Conservation (phyloP, 2,329 filamentous ascomycete species). For the Graphilbum ipis-grandicollis region DNA sequence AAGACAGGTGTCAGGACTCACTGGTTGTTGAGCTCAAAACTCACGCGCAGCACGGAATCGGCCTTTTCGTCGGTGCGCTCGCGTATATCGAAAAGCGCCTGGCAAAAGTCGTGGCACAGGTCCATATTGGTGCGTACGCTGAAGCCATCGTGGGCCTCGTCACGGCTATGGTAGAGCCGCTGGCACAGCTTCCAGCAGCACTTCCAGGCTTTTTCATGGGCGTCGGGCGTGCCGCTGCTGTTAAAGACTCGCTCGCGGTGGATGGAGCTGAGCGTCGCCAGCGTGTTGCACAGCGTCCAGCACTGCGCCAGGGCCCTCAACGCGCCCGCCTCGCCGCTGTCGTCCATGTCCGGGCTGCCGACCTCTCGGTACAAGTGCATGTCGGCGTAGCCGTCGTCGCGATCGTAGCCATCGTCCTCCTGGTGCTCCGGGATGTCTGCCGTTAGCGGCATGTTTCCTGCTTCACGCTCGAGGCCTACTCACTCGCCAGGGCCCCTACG, state of each 20-base stretch:
- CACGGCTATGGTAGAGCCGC: constrained; percentile 65
- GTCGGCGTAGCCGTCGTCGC: constrained; percentile 13
- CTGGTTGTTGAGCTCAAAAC: constrained; percentile 92
- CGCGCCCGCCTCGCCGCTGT: constrained; percentile 44
- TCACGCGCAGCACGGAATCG: constrained; percentile 79
- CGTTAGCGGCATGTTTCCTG: constrained; percentile 18
- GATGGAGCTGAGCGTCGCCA: constrained; percentile 69
- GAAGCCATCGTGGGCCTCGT: constrained; percentile 48
- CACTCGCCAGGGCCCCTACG: constrained; percentile 64
- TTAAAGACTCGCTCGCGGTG: constrained; percentile 67
- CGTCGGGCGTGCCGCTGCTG: constrained; percentile 54
- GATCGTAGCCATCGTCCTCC: constrained; percentile 24
- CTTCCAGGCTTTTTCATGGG: constrained; percentile 81
- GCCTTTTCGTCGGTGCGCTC: constrained; percentile 59
- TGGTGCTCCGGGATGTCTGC: constrained; percentile 29
- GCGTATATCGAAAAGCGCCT: constrained; percentile 75
- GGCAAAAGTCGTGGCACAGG: constrained; percentile 80
- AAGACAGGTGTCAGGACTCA: no score
- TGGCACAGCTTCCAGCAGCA: constrained; percentile 89
- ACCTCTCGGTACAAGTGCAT: constrained; percentile 33
- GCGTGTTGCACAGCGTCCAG: constrained; percentile 85
- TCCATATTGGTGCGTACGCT: constrained; percentile 64
- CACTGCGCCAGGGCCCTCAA: constrained; percentile 74
- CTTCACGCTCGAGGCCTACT: constrained; percentile 10
- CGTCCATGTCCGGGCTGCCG: constrained; percentile 20